Base-by-base conservation (phyloP, 2,329 filamentous ascomycete species). In the Monilinia vaccinii-corymbosi region DNA sequence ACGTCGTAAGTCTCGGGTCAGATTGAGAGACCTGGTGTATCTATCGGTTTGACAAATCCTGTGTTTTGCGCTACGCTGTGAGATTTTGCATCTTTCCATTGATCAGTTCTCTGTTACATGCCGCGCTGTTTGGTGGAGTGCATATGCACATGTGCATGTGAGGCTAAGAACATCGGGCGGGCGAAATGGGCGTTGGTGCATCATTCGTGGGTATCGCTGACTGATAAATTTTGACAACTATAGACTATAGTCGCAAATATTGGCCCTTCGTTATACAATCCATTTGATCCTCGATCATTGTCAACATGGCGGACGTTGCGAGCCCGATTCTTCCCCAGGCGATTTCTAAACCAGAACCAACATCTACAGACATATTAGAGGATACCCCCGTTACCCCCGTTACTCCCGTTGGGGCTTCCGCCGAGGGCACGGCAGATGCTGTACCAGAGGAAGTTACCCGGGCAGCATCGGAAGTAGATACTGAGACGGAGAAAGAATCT, bases 401-500 rank as follows among this genome's bases (percentile, higher is more conserved):
- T 10, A 53, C 50, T 38, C 44, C 46, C 23, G 50, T 38, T 28
- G 57, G 53, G 46, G 48, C 31, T 25, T 9, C 40, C 16, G 32
- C 14, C n/a, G 57, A 59, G 38, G 31, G 36, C 32, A 59, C 48
- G 25, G 48, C 56, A 53, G 57, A 59, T 59, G 49, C 32, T 59
- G 49, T 45, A 38, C 21, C 34, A 40, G 68, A 71, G 36, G 68
- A 71, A 53, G 62, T 63, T 46, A 57, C 67, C 42, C 64, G 56
- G 42, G 50, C 65, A 60, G 63, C 62, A 56, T 68, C 69, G 45
- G 69, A 70, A 60, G 59, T 63, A 36, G 68, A 69, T 49, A 64
- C 64, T 6, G 69, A 69, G 58, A 66, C 67, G 4, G 70, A 70
- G 56, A 68, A 61, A 28, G 69, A 70, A 61, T 68, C 64, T n/a